A percentile compares a stretch with the other conserved stretches of the same genome.
Conservation (phyloP, 2,329 filamentous ascomycete genomes). For the Neoarthrinium moseri region DNA sequence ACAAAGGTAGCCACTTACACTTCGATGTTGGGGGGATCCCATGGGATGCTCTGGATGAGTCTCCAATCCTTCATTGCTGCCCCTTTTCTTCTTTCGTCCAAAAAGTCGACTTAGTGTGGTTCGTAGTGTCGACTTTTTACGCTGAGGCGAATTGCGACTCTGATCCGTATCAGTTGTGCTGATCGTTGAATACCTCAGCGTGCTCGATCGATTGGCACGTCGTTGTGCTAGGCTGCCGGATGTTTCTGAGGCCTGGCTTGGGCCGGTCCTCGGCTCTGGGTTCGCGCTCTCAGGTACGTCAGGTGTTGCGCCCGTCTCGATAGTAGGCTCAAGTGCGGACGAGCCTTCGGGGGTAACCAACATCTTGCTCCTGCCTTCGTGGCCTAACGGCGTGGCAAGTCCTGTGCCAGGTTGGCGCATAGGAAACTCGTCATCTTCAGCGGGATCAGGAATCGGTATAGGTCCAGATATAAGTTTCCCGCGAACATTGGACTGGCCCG, state of each 20-base stretch:
- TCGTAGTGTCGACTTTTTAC: constrained; percentile 59
- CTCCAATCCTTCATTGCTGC: constrained; percentile 27
- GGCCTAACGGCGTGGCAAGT: constrained; percentile 32
- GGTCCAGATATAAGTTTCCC: constrained; percentile 58
- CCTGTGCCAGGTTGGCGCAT: constrained; percentile 42
- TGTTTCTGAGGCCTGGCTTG: constrained; percentile 24
- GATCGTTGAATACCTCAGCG: constrained; percentile 45
- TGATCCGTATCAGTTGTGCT: constrained; percentile 39
- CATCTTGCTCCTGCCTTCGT: constrained; percentile 21
- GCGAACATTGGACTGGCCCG: constrained; percentile 43
- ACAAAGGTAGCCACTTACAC: constrained; percentile 43
- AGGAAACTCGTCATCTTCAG: constrained; percentile 55
- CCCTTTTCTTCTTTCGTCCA: constrained; percentile 53
- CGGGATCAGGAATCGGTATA: constrained; percentile 50
- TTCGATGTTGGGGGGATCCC: constrained; percentile 40
- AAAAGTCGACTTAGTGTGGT: constrained; percentile 58
- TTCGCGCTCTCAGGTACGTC: constrained; percentile 20
- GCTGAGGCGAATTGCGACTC: constrained; percentile 37
- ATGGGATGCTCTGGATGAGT: constrained; percentile 24
- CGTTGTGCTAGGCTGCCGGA: constrained; percentile 27
- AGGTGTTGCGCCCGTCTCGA: constrained; percentile 11
- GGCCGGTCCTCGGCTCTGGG: constrained; percentile 20
- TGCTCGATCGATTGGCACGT: constrained; percentile 37
- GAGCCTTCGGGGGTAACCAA: constrained; percentile 18
- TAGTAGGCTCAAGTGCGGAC: constrained; percentile 17